Conservation (phyloP, 805 yeast genomes). For the Nakazawaea sp. region DNA sequence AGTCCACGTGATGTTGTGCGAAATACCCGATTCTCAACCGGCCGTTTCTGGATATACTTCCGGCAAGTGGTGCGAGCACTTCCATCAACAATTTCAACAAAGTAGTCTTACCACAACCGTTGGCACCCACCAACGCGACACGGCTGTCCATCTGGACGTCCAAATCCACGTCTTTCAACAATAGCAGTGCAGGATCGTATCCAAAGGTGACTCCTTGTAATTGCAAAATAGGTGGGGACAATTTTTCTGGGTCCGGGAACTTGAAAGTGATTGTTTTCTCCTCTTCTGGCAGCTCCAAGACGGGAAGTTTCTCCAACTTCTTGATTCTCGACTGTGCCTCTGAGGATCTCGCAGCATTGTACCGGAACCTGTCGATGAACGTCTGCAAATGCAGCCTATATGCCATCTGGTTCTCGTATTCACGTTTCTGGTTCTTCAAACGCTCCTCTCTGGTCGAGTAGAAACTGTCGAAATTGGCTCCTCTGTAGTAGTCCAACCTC, state of each 20-base stretch:
- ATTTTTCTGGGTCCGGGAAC: conserved; percentile 90
- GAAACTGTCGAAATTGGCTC: conserved; percentile 89
- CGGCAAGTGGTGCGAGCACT: conserved; percentile 63
- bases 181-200: conserved; percentile 56
- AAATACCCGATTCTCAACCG: conserved; percentile 91
- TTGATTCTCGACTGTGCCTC: conserved; percentile 98
- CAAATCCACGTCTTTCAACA: conserved; percentile 73
- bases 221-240: conserved; percentile 92
- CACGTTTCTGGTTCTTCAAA: conserved; percentile 85
- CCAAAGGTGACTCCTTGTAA: conserved; percentile 84
- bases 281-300: conserved; percentile 90
- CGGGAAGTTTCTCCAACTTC: conserved; percentile 90
- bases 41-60: conserved; percentile 73
- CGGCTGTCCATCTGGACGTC: conserved; percentile 92
- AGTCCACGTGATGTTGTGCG: conserved; percentile 97
- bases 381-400: conserved; percentile 88
- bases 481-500: conserved; percentile 91
- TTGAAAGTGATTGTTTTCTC: conserved; percentile 79
- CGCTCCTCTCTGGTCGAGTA: conserved; percentile 93
- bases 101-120: conserved; percentile 99
- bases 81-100: conserved; percentile 83
- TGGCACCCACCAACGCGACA: conserved; percentile 96
- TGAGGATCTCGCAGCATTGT: conserved; percentile 94
- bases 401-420: conserved; percentile 97
- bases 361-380: conserved; percentile 93